Percentiles rank a stretch among this genome's conserved stretches.
These are phyloP conservation scores for Mucor indicus DNA, from an alignment of 371 early-diverging fungal genomes.

Conservation along the genomic window DNA sequence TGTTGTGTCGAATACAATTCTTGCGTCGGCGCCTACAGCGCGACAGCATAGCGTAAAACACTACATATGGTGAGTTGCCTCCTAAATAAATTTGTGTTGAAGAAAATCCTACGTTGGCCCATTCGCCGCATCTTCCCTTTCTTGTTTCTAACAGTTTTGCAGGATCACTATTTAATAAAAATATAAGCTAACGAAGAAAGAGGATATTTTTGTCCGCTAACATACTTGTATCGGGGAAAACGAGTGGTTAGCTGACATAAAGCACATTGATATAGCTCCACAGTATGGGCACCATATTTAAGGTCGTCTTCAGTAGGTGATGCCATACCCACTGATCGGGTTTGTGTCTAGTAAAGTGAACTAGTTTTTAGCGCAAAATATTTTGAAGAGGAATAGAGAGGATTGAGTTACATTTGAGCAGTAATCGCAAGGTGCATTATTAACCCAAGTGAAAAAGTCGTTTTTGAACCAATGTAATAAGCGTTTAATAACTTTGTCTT, in stretches of 20 bases:
- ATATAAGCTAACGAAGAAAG: background rate
- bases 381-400: background rate
- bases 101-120: constrained; percentile 58
- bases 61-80: too few species aligned
- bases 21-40: constrained; percentile 63
- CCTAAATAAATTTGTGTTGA: background rate
- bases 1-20: constrained; percentile 60
- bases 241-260: constrained; percentile 46
- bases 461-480: constrained; percentile 61
- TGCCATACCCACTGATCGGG: constrained; percentile 21
- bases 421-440: constrained; percentile 40
- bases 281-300: constrained; percentile 47
- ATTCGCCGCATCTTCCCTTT: constrained; percentile 75
- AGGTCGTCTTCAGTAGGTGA: constrained; percentile 52
- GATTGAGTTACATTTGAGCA: background rate
- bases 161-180: constrained; percentile 35
- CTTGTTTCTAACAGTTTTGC: constrained; percentile 58
- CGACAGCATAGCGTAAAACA: constrained; percentile 64
- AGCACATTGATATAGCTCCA: constrained; percentile 59
- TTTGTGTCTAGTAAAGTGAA: constrained; percentile 33
- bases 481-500: constrained; percentile 34
- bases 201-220: too few species aligned
- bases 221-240: constrained; percentile 71
- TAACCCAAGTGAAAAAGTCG: constrained; percentile 70
- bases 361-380: too few species aligned